phyloP scores from a whole-genome alignment of 2,329 filamentous ascomycete genomes.

The Penicillium digitatum region DNA sequence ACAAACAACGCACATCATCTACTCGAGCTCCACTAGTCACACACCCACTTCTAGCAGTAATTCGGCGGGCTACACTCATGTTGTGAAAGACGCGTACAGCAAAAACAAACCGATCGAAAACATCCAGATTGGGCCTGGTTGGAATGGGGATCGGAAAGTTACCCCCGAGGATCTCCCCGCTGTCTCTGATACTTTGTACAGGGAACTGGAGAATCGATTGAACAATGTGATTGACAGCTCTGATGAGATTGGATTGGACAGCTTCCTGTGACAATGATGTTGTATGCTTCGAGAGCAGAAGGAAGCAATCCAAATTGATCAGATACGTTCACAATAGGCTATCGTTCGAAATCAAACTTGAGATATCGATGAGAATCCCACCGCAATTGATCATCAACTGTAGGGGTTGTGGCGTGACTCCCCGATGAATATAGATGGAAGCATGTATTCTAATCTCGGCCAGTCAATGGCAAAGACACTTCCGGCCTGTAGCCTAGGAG shows the following conservation, averaged over 20 bases:
- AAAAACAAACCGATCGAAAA: conserved; percentile 13
- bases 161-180: conserved; percentile 15
- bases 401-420: neutral
- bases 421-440: neutral
- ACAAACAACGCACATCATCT: conserved; percentile 1
- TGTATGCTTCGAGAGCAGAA: neutral
- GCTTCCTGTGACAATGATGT: neutral
- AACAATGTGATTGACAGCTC: conserved; percentile 24
- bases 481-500: too few species aligned
- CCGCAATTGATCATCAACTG: neutral
- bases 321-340: too few species aligned
- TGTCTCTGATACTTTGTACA: conserved; percentile 20
- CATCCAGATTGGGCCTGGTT: conserved; percentile 16
- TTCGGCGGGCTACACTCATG: conserved; percentile 11
- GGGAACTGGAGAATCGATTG: conserved; percentile 17
- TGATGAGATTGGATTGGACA: conserved; percentile 27
- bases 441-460: neutral
- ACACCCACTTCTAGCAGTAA: neutral
- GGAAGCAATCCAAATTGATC: too few species aligned
- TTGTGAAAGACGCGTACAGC: conserved; percentile 5
- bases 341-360: neutral
- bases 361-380: neutral
- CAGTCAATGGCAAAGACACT: neutral
- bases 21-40: neutral
- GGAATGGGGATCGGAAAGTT: conserved; percentile 6